Percentiles rank a stretch among this genome's conserved stretches.
These are phyloP conservation scores for Rosa multiflora DNA, from an alignment of 306 rosid genomes.

Conservation along the genomic window DNA sequence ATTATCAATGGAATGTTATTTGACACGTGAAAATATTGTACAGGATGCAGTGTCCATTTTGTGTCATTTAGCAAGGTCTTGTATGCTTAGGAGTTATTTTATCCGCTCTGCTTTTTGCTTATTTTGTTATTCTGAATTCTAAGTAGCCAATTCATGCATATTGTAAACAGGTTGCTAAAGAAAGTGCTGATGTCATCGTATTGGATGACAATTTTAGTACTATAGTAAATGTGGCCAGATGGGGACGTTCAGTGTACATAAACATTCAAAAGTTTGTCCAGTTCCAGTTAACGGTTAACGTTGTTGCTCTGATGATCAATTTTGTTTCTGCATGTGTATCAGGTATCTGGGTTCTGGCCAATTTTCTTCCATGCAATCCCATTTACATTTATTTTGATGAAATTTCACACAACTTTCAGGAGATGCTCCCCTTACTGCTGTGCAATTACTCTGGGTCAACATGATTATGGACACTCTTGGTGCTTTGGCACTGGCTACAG, in stretches of 20 bases:
- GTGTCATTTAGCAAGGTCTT: background rate
- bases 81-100: background rate
- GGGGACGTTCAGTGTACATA: constrained; percentile 97
- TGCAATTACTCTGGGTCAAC: constrained; percentile 97
- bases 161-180: constrained; percentile 82
- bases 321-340: constrained; percentile 89
- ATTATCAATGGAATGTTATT: background rate
- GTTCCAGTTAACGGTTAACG: constrained; percentile 91
- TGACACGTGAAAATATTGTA: background rate
- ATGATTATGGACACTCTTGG: constrained; percentile 99
- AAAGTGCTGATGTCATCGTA: constrained; percentile 86
- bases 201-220: constrained; percentile 88
- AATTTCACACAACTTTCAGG: constrained; percentile 51
- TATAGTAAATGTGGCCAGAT: constrained; percentile 77
- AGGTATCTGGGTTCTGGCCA: constrained; percentile 45
- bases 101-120: constrained; percentile 7
- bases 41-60: background rate
- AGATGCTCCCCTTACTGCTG: constrained; percentile 95
- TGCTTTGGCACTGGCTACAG: constrained; percentile 95
- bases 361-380: background rate
- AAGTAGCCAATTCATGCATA: constrained; percentile 20
- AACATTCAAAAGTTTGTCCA: constrained; percentile 97
- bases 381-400: constrained; percentile 22
- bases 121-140: constrained; percentile 18
- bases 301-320: constrained; percentile 84